Conservation (phyloP, 192 early-diverging fungal genomes). For the Coemansia sp. region DNA sequence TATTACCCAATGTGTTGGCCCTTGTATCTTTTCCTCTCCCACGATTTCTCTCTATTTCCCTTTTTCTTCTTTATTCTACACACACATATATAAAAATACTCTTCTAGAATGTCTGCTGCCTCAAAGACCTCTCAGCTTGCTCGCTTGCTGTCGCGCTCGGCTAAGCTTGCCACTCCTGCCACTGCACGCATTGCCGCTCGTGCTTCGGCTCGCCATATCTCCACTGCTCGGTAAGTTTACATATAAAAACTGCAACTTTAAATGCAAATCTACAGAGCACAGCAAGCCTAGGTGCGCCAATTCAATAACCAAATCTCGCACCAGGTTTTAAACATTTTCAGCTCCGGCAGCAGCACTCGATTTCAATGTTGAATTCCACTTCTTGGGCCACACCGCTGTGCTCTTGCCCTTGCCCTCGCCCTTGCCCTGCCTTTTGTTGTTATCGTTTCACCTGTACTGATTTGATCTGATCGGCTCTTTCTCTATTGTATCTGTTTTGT, state of each 20-base stretch:
- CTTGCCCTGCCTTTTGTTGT: no score
- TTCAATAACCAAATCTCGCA: no score
- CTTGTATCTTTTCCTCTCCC: not conserved
- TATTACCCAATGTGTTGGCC: no score
- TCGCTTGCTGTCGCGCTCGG: constrained; percentile 43
- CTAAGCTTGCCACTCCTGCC: constrained; percentile 31
- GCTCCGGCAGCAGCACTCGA: no score
- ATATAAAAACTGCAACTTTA: no score
- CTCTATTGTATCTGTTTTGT: not conserved
- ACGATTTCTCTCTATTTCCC: not conserved
- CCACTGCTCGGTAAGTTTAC: constrained; percentile 33
- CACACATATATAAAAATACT: not conserved
- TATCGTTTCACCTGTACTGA: no score
- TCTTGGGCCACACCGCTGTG: no score
- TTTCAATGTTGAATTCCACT: no score
- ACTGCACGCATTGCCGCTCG: constrained; percentile 32
- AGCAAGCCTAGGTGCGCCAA: no score
- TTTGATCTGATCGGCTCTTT: no score
- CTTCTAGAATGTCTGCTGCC: constrained; percentile 28
- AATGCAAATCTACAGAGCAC: no score
- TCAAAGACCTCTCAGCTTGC: constrained; percentile 28
- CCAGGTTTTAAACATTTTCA: no score
- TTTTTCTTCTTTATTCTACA: constrained; percentile 1
- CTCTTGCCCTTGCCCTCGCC: not conserved
- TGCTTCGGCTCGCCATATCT: constrained; percentile 37